Evolutionary conservation across 306 rosid genomes (phyloP).

Genomic region (peach (Prunus persica)): Prunus_persica_NCBIv2 NC_034015.1:11391001-11391500

Average conservation of each 20-base stretch:
- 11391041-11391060: slow-evolving; percentile 58
- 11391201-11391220: slow-evolving; percentile 84
- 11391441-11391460: background rate
- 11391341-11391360: background rate
- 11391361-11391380: background rate
- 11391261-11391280: background rate
- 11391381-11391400: background rate
- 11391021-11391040: slow-evolving; percentile 93
- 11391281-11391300: background rate
- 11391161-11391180: slow-evolving; percentile 67
- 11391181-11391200: slow-evolving; percentile 81
- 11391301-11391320: background rate
- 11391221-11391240: slow-evolving; percentile 62
- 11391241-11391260: slow-evolving; percentile 1
- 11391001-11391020: slow-evolving; percentile 93
- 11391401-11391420: background rate
- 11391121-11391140: slow-evolving; percentile 45
- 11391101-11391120: slow-evolving; percentile 19
- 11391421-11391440: background rate
- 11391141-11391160: slow-evolving; percentile 69
- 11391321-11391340: background rate
- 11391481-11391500: background rate
- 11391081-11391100: background rate
- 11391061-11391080: background rate
- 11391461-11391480: background rate